Conservation (phyloP, 164 flowering plant genomes). For the Nymphaea thermarum region DNA sequence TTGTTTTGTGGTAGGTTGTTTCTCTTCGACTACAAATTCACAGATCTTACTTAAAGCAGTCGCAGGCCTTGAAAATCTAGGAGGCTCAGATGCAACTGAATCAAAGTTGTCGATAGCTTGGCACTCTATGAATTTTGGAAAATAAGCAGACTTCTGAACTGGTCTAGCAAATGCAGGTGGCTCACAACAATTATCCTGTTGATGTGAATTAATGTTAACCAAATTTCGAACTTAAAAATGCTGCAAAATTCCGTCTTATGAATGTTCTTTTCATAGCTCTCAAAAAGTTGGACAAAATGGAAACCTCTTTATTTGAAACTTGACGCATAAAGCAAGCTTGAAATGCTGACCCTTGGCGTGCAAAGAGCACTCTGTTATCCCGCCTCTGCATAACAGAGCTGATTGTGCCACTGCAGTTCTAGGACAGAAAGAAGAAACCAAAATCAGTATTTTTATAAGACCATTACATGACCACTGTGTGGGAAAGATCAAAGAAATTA, state of each 20-base stretch:
- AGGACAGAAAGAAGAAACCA: neutral
- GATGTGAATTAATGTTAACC: slow-evolving; percentile 4
- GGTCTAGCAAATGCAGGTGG: slow-evolving; percentile 45
- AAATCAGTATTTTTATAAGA: neutral
- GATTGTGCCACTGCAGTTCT: slow-evolving; percentile 43
- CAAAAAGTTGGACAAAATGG: neutral
- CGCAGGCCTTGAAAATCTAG: slow-evolving; percentile 35
- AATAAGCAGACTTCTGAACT: slow-evolving; percentile 8
- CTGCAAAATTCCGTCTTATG: no score
- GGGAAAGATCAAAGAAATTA: no score
- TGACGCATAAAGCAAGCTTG: slow-evolving; percentile 64
- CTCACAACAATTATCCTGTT: slow-evolving; percentile 5
- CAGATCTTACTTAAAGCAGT: neutral
- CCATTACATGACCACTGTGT: no score
- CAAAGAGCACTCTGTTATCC: slow-evolving; percentile 51
- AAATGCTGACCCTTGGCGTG: slow-evolving; percentile 52
- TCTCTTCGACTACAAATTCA: neutral
- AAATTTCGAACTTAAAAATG: neutral
- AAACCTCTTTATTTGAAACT: slow-evolving; percentile 37
- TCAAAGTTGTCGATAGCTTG: slow-evolving; percentile 13
- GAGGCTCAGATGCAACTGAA: slow-evolving; percentile 21
- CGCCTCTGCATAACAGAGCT: slow-evolving; percentile 40
- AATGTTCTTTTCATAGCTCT: neutral
- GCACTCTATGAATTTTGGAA: slow-evolving; percentile 3
- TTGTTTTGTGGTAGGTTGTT: slow-evolving; percentile 7